Evolutionary conservation across 2,329 filamentous ascomycete genomes (phyloP), one percentile per base, ranked within the genome.

Genomic region (Clonostachys byssicola): DNA sequence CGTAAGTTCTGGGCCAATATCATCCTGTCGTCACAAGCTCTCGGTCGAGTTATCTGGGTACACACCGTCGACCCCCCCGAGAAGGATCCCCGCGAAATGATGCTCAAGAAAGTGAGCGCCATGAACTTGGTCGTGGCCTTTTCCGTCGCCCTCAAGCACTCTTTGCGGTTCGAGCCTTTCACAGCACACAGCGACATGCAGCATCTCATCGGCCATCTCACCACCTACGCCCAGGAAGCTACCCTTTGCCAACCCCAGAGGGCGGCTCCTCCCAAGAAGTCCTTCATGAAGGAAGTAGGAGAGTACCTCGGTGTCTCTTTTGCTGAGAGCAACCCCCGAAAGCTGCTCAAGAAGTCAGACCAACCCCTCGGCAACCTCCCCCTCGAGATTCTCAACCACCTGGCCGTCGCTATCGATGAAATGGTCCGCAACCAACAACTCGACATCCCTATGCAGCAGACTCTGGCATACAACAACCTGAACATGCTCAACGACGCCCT

Each of bases 41-140:
- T 95, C 55, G 88, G 81, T 55, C 83, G 92, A 18, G 75, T 88
- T 10, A 88, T 94, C 60, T 96, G 92, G 92, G 76, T 96, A 34
- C 88, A 95, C 56, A 74, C 80, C 8, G 88, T 60, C 72, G 85
- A 54, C 72, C 74, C 33, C 71, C 79, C 42, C 47, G 72, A 49
- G 34, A 49, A 60, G 38, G 66, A 70, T 10, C 74, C 75, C 17
- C 89, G 89, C 57, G 74, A 86, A 40, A 83, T 86, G 53, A 58
- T 91, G 2, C 72, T 94, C 12, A 77, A 73, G 47, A 92, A 92
- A 65, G 61, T 89, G 71, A 83, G 83, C 14, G 83, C 83, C 7
- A 80, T 94, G 64, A 92, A 94, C 61, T 74, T 94, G 7, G 75
- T 94, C 52, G 78, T 89, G 30, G 86, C 88, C 3, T 94, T 88